Base-by-base conservation (phyloP, 78 protist species). In the Cavenderia fasciculata region DNA sequence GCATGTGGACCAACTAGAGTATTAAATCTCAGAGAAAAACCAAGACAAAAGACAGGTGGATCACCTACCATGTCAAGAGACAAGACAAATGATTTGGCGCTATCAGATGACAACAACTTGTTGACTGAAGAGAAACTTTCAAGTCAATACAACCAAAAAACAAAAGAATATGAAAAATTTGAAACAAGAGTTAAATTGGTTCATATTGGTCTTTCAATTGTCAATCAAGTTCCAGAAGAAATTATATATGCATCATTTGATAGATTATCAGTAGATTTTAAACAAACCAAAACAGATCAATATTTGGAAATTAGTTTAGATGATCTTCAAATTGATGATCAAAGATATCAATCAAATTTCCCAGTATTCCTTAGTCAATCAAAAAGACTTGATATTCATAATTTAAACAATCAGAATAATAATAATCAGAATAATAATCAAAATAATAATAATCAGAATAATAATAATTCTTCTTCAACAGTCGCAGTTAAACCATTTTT, bases 251-350 rank as follows among this genome's bases (percentile, higher is more conserved):
- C 41, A 8, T 34, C 94, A 23, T 29, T 74, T 18, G 86, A 78
- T 43, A 72, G 68, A 10, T 34, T 88, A 11, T 49, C n/a, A 21
- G 27, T 72, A 10, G 94, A 76, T 8, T 43, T 88, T 27, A 72
- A 72, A 59, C 86, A 88, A 31, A 46, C 27, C 10, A 70, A 76
- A 57, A 8, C 23, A 10, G 87, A 88, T 72, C 78, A 72, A 21
- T 77, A 57, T 41, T 36, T 88, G 36, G 79, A 61, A 34, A 59
- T 88, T 63, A 62, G 19, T 11, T 7, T 91, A 11, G 90, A 91
- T 62, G 84, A 77, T 41, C 23, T 91, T 0, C 94, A 91, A 49
- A 74, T 82, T 19, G 94, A 91, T 66, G 88, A 91, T 49, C 94
- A 91, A 71, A 23, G 87, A 34, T 66, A 91, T 74, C 70, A 74